These are phyloP conservation scores for Oryza longistaminata DNA, from an alignment of 176 grass and related monocot species.

Conservation along the genomic window DNA sequence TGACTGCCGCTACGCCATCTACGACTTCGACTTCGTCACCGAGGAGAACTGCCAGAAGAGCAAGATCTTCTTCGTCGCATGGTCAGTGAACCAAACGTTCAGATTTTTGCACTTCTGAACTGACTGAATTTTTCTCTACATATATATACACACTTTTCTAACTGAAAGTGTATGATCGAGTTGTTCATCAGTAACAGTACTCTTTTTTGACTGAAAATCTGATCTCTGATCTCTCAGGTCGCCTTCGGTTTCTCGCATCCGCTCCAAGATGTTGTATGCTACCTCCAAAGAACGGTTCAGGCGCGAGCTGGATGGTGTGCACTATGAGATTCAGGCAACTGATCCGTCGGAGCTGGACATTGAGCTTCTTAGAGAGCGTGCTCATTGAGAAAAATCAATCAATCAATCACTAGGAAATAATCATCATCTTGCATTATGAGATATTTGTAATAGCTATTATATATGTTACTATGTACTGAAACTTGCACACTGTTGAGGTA, in stretches of 20 bases:
- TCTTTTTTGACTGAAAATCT: background rate
- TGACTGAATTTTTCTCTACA: too few relatives aligned
- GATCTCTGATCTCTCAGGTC: slow-evolving; percentile 37
- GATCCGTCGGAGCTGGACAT: slow-evolving; percentile 64
- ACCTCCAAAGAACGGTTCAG: slow-evolving; percentile 63
- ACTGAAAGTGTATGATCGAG: background rate
- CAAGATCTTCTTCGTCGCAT: slow-evolving; percentile 72
- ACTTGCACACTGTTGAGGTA: background rate
- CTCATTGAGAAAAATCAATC: slow-evolving; percentile 33
- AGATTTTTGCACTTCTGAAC: background rate
- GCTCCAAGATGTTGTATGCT: slow-evolving; percentile 74
- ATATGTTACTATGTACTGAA: too few relatives aligned
- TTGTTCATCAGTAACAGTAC: too few relatives aligned
- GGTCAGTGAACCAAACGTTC: slow-evolving; percentile 27
- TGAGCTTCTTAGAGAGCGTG: slow-evolving; percentile 53
- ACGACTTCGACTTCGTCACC: slow-evolving; percentile 67
- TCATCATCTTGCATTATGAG: background rate
- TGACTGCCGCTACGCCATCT: slow-evolving; percentile 57
- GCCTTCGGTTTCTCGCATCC: slow-evolving; percentile 54
- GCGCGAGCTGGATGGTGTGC: slow-evolving; percentile 57
- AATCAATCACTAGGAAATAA: background rate
- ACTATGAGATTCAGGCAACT: slow-evolving; percentile 79
- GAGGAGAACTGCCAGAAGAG: slow-evolving; percentile 74
- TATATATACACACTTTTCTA: too few relatives aligned
- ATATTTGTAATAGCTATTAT: background rate